These are phyloP conservation scores for Prunus dulcis DNA, from an alignment of 306 rosid genomes.

Conservation along the genomic window DNA sequence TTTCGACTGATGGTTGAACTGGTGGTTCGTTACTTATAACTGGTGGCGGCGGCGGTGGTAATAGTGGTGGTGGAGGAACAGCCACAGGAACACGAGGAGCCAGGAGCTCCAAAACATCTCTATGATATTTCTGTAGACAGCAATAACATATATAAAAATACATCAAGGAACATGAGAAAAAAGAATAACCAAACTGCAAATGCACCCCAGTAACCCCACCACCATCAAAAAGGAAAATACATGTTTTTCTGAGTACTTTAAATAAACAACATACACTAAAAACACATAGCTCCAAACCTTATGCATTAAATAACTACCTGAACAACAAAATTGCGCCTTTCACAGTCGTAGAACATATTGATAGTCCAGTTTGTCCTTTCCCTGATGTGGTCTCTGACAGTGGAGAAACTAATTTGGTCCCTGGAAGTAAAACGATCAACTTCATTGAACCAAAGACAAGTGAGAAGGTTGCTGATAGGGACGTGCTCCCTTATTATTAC, in stretches of 20 bases:
- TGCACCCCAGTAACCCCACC: neutral
- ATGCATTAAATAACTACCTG: conserved; percentile 52
- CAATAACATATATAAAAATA: neutral
- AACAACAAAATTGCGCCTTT: conserved; percentile 82
- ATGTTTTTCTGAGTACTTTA: neutral
- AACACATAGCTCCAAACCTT: neutral
- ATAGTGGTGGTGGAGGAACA: conserved; percentile 43
- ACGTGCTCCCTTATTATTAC: conserved; percentile 83
- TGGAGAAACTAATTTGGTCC: conserved; percentile 88
- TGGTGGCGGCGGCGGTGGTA: conserved; percentile 27
- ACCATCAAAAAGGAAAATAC: neutral
- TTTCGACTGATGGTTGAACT: conserved; percentile 20
- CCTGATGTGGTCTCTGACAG: conserved; percentile 65
- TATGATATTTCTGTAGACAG: conserved; percentile 75
- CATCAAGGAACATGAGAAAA: conserved; percentile 7
- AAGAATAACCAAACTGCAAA: neutral
- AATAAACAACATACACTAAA: neutral
- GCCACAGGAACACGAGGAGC: conserved; percentile 37
- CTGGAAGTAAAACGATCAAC: conserved; percentile 97
- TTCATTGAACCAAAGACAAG: conserved; percentile 97
- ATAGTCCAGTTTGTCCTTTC: conserved; percentile 63
- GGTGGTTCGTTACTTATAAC: conserved; percentile 14
- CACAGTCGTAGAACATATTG: conserved; percentile 89
- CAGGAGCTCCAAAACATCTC: conserved; percentile 41
- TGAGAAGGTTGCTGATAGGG: conserved; percentile 84